Base-by-base conservation (phyloP, 1,284 basidiomycete genomes). In the Cutaneotrichosporon spelunceum region DNA sequence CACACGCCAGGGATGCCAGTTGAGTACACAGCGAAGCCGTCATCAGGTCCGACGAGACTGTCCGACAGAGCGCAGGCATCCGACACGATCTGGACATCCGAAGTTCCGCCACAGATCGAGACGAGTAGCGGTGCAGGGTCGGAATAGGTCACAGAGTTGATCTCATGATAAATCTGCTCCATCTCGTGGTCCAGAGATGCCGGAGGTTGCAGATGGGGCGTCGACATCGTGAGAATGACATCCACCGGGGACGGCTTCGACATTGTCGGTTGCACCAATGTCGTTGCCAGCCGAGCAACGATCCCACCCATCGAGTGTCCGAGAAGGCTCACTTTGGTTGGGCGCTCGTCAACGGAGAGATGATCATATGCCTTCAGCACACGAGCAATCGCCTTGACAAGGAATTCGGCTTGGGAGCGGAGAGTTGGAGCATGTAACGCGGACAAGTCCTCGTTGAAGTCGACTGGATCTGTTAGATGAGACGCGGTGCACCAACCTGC, bases 271-370 rank as follows among this genome's bases (percentile, higher is more conserved):
- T 0, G 39, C 5, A 87, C 34, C 39, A 44, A n/a, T 2, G 53
- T 26, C 10, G 50, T 67, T 0, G 78, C 74, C 30, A 83, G 74
- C 2, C 83, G 86, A 8, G 91, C 92, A 7, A 95, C 92, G 48
- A 97, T 82, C 2, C 96, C 96, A n/a, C 96, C 96, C 96, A 99
- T 99, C 14, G 94, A 98, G 74, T 99, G 95, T 0, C 89, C 95
- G 69, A 98, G 81, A 60, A 99, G 75, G 34, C 89, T 85, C 53
- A 98, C 85, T 30, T 64, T 66, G 1, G 56, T 61, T 4, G 72
- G 77, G 2, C 68, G 67, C 8, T 53, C 11, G 34, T 80, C 70
- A 0, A 85, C 1, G 3, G 71, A 64, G 0, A 70, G 63, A 30
- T 71, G 67, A 36, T 81, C 75, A 73, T 98, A 98, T 29, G 86